Percentiles rank a stretch among this genome's conserved stretches.
phyloP scores from a whole-genome alignment of 1,284 basidiomycete species.

The Apiotrichum gracile region DNA sequence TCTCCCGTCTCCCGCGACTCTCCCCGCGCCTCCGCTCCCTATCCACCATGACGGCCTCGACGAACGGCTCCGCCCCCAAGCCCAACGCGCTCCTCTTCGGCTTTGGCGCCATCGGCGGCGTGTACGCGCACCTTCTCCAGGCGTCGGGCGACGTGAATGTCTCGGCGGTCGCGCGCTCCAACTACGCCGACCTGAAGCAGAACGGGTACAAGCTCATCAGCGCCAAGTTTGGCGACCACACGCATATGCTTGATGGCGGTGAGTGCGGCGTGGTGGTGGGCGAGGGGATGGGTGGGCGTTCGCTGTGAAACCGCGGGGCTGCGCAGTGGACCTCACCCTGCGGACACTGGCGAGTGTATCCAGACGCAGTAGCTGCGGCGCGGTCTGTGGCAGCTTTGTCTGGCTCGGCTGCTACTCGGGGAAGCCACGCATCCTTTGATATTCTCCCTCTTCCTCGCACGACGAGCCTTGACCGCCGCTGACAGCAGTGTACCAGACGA shows the following conservation, averaged over 20 bases:
- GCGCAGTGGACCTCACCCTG: not conserved
- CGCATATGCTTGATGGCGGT: slow-evolving; percentile 43
- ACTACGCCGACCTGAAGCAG: slow-evolving; percentile 45
- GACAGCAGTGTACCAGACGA: slow-evolving; percentile 34
- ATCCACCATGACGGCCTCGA: not conserved
- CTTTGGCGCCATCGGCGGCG: slow-evolving; percentile 48
- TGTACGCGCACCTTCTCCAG: slow-evolving; percentile 49
- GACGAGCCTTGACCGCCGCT: not conserved
- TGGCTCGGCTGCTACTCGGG: too few species aligned
- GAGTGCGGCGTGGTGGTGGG: slow-evolving; percentile 5
- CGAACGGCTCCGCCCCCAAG: slow-evolving; percentile 12
- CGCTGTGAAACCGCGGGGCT: not conserved
- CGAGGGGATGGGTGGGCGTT: not conserved
- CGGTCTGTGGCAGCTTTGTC: too few species aligned
- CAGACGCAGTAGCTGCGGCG: not conserved
- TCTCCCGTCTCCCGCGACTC: not conserved
- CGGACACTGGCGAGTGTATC: too few species aligned
- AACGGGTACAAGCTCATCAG: slow-evolving; percentile 41
- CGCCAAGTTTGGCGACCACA: slow-evolving; percentile 38
- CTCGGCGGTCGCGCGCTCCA: slow-evolving; percentile 49
- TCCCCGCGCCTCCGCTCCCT: too few species aligned
- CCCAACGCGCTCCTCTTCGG: slow-evolving; percentile 45
- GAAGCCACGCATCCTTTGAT: too few species aligned
- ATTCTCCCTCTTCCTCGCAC: too few species aligned
- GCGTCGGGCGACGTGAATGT: slow-evolving; percentile 44